phyloP scores from a whole-genome alignment of 345 rosid genomes.

The Pugionium dolabratum region DNA sequence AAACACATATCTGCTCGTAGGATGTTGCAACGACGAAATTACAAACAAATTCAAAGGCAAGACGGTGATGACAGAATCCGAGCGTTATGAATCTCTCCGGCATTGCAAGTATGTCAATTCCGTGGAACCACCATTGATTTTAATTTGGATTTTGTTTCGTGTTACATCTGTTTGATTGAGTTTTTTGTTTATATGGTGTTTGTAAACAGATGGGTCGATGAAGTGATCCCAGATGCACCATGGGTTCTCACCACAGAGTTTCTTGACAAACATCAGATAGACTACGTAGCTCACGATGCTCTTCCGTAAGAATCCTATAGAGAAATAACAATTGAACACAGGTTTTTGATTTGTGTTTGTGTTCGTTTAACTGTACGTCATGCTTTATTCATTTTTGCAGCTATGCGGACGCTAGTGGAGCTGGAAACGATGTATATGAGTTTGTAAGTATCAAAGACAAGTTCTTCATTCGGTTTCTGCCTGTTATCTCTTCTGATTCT shows the following conservation, averaged over 20 bases:
- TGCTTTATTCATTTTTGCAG: conserved; percentile 25
- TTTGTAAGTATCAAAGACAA: conserved; percentile 49
- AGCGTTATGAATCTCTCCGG: conserved; percentile 68
- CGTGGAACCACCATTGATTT: background rate
- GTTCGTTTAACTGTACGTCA: background rate
- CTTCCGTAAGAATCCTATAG: conserved; percentile 52
- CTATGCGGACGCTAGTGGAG: conserved; percentile 62
- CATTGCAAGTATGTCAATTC: conserved; percentile 56
- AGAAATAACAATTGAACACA: background rate
- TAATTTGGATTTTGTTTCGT: background rate
- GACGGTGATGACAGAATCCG: conserved; percentile 69
- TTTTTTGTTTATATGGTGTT: background rate
- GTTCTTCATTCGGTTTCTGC: background rate
- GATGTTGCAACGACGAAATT: conserved; percentile 61
- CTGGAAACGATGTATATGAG: conserved; percentile 44
- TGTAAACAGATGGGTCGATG: conserved; percentile 66
- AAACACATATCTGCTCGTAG: conserved; percentile 26
- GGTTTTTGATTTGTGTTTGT: background rate
- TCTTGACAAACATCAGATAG: conserved; percentile 63
- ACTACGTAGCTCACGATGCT: conserved; percentile 68
- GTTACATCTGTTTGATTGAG: background rate
- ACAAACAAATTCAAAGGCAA: conserved; percentile 68
- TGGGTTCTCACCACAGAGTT: conserved; percentile 67
- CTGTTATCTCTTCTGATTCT: background rate
- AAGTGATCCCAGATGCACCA: conserved; percentile 78